Evolutionary conservation across 179 eudicot genomes (phyloP), one percentile per base, ranked within the genome.

Genomic region (Drosera spatulata): DNA sequence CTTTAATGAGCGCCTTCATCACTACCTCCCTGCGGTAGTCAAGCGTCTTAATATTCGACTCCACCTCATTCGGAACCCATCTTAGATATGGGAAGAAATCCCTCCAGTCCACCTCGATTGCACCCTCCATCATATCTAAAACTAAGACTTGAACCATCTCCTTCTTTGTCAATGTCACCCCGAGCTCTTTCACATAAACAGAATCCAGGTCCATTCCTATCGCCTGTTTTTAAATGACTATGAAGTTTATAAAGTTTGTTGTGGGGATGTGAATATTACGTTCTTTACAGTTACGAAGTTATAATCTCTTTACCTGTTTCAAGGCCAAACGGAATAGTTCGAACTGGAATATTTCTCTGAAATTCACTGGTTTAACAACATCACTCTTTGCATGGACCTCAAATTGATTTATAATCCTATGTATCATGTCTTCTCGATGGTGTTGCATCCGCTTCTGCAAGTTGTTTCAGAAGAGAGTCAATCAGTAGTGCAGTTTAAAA

Each of bases 41-140:
- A 77, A 88, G 76, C 33, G 60, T 71, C 57, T 63, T 60, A 0
- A 91, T 79, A 9, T 75, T 88, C 12, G 49, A 39, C 68, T 91
- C 98, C 52, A 88, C 80, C 11, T 62, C 81, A 60, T 86, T 84
- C 0, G 98, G 98, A 61, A 88, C 70, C 98, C 98, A 91, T 59
- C 72, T 74, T 10, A 91, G 73, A 66, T 77, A 88, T 1, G 98
- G 91, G 69, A 91, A 91, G 73, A 91, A 91, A 71, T 91, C 96
- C 73, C 98, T 80, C 98, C 96, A 91, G 58, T 91, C 98, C 56
- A 91, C 98, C 43, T 91, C 96, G 47, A 88, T 91, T 5, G 95
- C 96, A 40, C 96, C 98, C 72, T 75, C 80, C 95, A 91, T 85
- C 74, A 81, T 86, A 56, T 85, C 98, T 40, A 63, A 48, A 49